These are phyloP conservation scores for Amphibolis antarctica DNA, from an alignment of 106 monocot genomes.

Conservation along the genomic window DNA sequence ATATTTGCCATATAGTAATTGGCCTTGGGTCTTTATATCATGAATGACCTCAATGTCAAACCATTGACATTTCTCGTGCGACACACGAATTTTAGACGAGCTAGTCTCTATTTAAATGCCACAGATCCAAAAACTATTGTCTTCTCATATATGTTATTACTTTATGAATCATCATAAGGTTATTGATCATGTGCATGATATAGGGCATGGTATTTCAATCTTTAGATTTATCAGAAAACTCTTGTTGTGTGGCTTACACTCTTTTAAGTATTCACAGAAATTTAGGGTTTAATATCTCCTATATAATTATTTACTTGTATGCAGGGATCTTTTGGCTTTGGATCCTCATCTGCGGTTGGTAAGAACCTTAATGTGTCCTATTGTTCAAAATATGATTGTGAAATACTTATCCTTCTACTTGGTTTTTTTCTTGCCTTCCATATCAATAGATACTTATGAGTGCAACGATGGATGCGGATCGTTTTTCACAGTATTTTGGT, in stretches of 20 bases:
- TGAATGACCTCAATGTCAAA: too few relatives aligned
- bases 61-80: too few relatives aligned
- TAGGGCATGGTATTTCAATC: too few relatives aligned
- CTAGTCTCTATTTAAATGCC: too few relatives aligned
- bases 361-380: conserved; percentile 6
- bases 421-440: conserved; percentile 1
- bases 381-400: not conserved
- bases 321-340: conserved; percentile 69
- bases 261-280: not conserved
- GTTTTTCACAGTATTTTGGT: conserved; percentile 80
- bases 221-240: too few relatives aligned
- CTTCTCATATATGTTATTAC: too few relatives aligned
- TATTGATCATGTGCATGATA: too few relatives aligned
- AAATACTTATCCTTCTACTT: not conserved
- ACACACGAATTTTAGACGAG: too few relatives aligned
- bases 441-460: conserved; percentile 85
- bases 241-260: not conserved
- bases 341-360: conserved; percentile 87
- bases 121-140: too few relatives aligned
- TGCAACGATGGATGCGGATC: conserved; percentile 87
- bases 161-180: too few relatives aligned
- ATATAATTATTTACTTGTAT: not conserved
- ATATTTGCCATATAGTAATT: too few relatives aligned
- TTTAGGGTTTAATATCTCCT: not conserved
- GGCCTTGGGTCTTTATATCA: too few relatives aligned